Percentiles rank a stretch among this genome's conserved stretches.
Evolutionary conservation across 2,329 filamentous ascomycete genomes (phyloP).

Genomic region (Septoria linicola): DNA sequence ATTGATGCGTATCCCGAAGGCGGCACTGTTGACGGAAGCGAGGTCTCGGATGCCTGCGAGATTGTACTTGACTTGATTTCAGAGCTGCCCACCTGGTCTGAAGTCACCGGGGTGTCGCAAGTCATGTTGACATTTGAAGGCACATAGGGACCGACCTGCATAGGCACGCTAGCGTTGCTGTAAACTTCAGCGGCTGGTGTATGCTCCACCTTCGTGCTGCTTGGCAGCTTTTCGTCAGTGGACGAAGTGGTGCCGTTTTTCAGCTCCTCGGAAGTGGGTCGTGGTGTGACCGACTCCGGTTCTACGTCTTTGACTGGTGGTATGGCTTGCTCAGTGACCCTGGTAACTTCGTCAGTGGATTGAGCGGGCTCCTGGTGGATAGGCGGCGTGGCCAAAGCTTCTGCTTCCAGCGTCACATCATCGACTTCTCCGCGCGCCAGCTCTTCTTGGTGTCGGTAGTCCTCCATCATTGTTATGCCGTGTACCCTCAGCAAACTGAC

Average conservation of each 20-base stretch:
- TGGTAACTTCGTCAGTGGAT: constrained; percentile 17
- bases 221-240: not conserved
- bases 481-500: constrained; percentile 88
- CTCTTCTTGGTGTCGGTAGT: constrained; percentile 85
- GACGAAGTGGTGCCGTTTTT: not conserved
- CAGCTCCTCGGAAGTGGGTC: not conserved
- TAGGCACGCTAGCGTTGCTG: constrained; percentile 10
- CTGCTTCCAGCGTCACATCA: constrained; percentile 48
- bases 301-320: constrained; percentile 11
- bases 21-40: not conserved
- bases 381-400: constrained; percentile 20
- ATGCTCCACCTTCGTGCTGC: not conserved
- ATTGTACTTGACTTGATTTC: not conserved
- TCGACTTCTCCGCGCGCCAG: constrained; percentile 54
- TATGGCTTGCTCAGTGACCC: constrained; percentile 12
- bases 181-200: not conserved
- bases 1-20: not conserved
- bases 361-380: constrained; percentile 19
- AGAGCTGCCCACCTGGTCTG: not conserved
- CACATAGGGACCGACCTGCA: constrained; percentile 21
- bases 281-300: not conserved
- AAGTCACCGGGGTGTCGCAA: constrained; percentile 11
- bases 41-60: not conserved
- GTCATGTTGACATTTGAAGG: constrained; percentile 22
- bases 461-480: constrained; percentile 89